Conservation (phyloP, 106 monocot species). For the Allium cepa region DNA sequence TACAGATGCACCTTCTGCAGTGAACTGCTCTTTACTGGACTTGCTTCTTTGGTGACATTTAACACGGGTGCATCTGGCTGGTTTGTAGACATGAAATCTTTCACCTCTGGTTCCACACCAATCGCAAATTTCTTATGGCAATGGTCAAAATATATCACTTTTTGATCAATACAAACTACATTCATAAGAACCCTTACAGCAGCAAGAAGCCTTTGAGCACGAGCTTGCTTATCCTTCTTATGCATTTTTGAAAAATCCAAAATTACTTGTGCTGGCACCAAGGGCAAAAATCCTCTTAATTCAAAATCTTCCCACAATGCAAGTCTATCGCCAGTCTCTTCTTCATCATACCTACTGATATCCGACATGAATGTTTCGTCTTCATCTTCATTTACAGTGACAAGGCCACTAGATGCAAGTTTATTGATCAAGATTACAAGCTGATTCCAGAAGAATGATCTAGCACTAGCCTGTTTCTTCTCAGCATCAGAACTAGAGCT, state of each 20-base stretch:
- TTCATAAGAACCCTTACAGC: constrained; percentile 58
- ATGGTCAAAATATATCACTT: constrained; percentile 59
- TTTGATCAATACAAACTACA: constrained; percentile 48
- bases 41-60: constrained; percentile 14
- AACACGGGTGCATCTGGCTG: constrained; percentile 5
- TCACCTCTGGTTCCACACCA: constrained; percentile 26
- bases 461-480: constrained; percentile 58
- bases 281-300: constrained; percentile 80
- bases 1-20: constrained; percentile 16
- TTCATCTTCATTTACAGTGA: constrained; percentile 32
- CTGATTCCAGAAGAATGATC: constrained; percentile 85
- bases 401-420: constrained; percentile 46
- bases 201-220: constrained; percentile 77
- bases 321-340: constrained; percentile 67
- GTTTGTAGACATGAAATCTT: constrained; percentile 6
- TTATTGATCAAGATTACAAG: constrained; percentile 70
- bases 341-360: constrained; percentile 70
- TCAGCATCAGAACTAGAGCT: constrained; percentile 35
- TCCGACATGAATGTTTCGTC: constrained; percentile 82
- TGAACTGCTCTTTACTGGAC: constrained; percentile 17
- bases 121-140: constrained; percentile 58
- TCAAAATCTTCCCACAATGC: constrained; percentile 98
- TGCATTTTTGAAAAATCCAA: constrained; percentile 84
- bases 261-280: constrained; percentile 80
- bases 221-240: constrained; percentile 58